Base-by-base conservation (phyloP, 257 asterid genomes). In the Solanum clarkiae region DNA sequence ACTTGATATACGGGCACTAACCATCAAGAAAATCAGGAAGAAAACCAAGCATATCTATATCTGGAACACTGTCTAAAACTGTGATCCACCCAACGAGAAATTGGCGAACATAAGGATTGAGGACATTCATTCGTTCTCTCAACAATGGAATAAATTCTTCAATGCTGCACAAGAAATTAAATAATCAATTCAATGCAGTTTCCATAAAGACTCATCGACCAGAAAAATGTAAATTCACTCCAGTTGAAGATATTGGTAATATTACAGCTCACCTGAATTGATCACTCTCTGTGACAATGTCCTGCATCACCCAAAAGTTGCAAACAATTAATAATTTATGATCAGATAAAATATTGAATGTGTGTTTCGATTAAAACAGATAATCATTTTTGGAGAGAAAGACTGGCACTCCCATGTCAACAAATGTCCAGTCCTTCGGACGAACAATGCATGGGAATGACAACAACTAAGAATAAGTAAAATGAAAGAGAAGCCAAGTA, bases 11-110 rank as follows among this genome's bases (percentile, higher is more conserved):
- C 54, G 15, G 80, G 84, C 70, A 88, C 97, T 86, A 86, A 97
- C 99, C 99, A 89, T 97, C 99, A 85, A 97, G 99, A 91, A 97
- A 97, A 90, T 97, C 99, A 75, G 99, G 99, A 80, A 97, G 99
- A 90, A 97, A 97, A 44, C 99, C 99, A 86, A 97, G 94, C 99
- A 97, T 97, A 90, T 97, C 99, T 55, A 97, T 97, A 82, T 95
- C 99, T 55, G 99, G 99, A 89, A 97, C 99, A 87, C 99, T 97
- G 90, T 97, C 99, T 85, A 97, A 92, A 86, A 97, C 99, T 75
- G 99, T 97, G 90, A 97, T 97, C 99, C 99, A 97, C 79, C 99
- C 99, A 14, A 97, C 99, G 92, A 97, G 91, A 91, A 97, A 97
- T 87, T 95, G 99, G 87, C 99, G 98, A 84, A 97, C 98, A 89